phyloP scores from a whole-genome alignment of 768 basidiomycete species.

The Termitomyces eurrhizus region DNA sequence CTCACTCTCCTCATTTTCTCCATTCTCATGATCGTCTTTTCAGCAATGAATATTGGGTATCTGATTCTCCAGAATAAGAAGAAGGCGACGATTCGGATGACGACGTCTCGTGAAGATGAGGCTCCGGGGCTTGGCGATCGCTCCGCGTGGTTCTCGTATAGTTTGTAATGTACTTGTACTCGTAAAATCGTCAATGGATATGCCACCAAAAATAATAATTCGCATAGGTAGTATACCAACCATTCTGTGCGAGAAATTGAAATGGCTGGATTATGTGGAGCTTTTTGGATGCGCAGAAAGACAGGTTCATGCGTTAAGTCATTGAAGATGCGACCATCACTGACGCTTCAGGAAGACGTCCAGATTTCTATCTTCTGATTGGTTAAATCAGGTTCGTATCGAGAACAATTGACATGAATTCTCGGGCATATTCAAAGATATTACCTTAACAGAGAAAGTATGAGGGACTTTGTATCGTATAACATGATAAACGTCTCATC shows the following conservation, averaged over 20 bases:
- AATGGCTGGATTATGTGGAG: neutral
- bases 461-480: too few relatives aligned
- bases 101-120: conserved; percentile 30
- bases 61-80: conserved; percentile 39
- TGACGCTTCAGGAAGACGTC: too few relatives aligned
- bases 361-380: too few relatives aligned
- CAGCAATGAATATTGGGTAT: conserved; percentile 35
- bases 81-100: conserved; percentile 36
- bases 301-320: neutral
- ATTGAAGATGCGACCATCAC: neutral
- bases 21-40: conserved; percentile 32
- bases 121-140: conserved; percentile 40
- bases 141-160: conserved; percentile 55
- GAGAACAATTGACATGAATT: too few relatives aligned
- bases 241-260: neutral
- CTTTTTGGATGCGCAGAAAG: too few relatives aligned
- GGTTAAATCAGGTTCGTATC: too few relatives aligned
- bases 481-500: too few relatives aligned
- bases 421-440: too few relatives aligned
- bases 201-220: neutral
- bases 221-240: neutral
- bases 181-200: neutral
- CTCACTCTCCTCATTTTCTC: conserved; percentile 38
- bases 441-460: too few relatives aligned
- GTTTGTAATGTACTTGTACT: conserved; percentile 25